Evolutionary conservation across 192 early-diverging fungal genomes (phyloP).

Genomic region (Paraglomus occultum): DNA sequence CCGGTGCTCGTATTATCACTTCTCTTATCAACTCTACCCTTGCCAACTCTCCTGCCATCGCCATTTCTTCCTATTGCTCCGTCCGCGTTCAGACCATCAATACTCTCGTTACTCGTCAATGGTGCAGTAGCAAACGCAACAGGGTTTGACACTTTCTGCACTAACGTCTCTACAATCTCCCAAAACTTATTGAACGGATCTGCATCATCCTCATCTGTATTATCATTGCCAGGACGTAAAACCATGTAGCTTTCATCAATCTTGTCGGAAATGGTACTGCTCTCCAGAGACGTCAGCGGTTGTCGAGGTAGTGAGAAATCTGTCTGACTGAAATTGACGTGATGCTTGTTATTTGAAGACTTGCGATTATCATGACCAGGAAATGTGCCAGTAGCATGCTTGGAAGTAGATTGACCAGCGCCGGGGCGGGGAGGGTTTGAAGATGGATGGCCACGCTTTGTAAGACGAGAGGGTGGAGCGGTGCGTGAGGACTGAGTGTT

Average conservation of each 20-base stretch:
- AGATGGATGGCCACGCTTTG: too few species aligned
- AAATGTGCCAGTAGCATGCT: too few species aligned
- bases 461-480: neutral
- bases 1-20: neutral
- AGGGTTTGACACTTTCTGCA: slow-evolving; percentile 68
- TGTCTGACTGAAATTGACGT: neutral
- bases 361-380: too few species aligned
- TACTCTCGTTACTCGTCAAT: slow-evolving; percentile 25
- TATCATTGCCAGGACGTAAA: slow-evolving; percentile 23
- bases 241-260: slow-evolving; percentile 32
- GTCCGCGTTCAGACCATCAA: neutral
- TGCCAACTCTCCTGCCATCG: neutral
- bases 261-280: slow-evolving; percentile 6
- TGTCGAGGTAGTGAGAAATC: slow-evolving; percentile 8
- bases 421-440: too few species aligned
- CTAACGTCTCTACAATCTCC: slow-evolving; percentile 70
- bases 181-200: slow-evolving; percentile 86
- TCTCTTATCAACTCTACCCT: neutral
- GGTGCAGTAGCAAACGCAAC: slow-evolving; percentile 63
- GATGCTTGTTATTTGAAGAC: too few species aligned
- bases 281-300: slow-evolving; percentile 5
- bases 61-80: neutral
- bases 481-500: neutral
- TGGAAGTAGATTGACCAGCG: too few species aligned
- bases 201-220: slow-evolving; percentile 52